A percentile compares a stretch with the other conserved stretches of the same genome.
Conservation (phyloP, 768 basidiomycete species). For the Leccinum pellstonianum region DNA sequence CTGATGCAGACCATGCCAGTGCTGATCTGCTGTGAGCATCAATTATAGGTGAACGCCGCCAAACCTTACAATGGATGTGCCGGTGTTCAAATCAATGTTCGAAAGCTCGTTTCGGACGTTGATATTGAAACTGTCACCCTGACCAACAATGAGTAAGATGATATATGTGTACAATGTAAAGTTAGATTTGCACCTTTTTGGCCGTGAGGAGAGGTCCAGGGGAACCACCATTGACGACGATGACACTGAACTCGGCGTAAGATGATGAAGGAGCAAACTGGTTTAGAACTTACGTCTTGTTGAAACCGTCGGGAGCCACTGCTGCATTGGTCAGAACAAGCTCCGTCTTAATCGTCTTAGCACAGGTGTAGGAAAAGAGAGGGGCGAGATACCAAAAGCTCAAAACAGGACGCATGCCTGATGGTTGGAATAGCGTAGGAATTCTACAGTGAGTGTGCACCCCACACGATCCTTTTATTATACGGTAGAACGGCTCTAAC, state of each 20-base stretch:
- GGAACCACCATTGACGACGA: constrained; percentile 41
- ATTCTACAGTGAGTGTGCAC: neutral
- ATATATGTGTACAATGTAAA: neutral
- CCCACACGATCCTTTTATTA: neutral
- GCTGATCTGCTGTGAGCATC: constrained; percentile 16
- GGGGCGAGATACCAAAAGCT: constrained; percentile 8
- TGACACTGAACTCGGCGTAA: constrained; percentile 28
- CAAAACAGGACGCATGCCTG: constrained; percentile 14
- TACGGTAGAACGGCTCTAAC: neutral
- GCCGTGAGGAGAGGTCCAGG: constrained; percentile 42
- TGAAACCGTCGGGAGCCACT: constrained; percentile 45
- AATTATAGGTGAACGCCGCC: neutral
- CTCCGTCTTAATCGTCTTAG: constrained; percentile 19
- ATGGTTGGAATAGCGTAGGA: neutral
- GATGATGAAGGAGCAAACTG: neutral
- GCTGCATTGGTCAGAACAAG: constrained; percentile 39
- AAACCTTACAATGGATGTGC: constrained; percentile 40
- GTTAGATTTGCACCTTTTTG: constrained; percentile 31
- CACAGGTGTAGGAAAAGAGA: constrained; percentile 9
- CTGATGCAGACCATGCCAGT: constrained; percentile 53
- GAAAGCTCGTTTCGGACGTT: constrained; percentile 41
- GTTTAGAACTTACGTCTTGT: constrained; percentile 24
- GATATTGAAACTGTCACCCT: constrained; percentile 42
- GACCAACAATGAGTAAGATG: neutral
- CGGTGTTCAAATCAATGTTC: constrained; percentile 38